A percentile compares a stretch with the other conserved stretches of the same genome.
Conservation (phyloP, 768 basidiomycete genomes). For the Psilocybe azurescens region DNA sequence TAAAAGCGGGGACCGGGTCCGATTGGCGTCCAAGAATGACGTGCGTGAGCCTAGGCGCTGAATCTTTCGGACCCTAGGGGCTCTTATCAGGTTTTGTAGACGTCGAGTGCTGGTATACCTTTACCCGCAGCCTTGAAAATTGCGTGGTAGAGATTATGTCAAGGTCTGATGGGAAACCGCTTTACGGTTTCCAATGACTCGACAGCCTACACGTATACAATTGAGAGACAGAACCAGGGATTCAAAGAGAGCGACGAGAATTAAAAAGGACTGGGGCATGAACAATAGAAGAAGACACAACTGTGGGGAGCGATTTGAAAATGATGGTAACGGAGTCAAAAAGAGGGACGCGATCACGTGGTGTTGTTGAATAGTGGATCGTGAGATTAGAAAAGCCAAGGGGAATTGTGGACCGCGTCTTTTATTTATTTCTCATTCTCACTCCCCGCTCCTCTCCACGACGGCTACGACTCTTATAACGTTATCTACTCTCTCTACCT, state of each 20-base stretch:
- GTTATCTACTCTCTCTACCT: not conserved
- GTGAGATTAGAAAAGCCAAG: constrained; percentile 41
- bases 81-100: not conserved
- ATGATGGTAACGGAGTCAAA: constrained; percentile 13
- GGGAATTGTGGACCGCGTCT: constrained; percentile 24
- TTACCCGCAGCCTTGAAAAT: not conserved
- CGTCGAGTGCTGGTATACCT: not conserved
- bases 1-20: too few species aligned
- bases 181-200: not conserved
- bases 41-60: not conserved
- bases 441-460: constrained; percentile 22
- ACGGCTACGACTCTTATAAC: constrained; percentile 28
- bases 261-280: not conserved
- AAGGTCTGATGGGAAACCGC: not conserved
- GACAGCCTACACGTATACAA: not conserved
- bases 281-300: not conserved
- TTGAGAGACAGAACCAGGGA: not conserved
- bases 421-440: constrained; percentile 31
- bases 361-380: constrained; percentile 44
- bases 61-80: not conserved
- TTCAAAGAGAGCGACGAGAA: not conserved
- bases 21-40: not conserved
- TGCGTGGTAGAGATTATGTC: not conserved
- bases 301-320: constrained; percentile 1
- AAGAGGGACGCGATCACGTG: constrained; percentile 45